phyloP scores from a whole-genome alignment of 768 basidiomycete species.

The Boletellus ananas region DNA sequence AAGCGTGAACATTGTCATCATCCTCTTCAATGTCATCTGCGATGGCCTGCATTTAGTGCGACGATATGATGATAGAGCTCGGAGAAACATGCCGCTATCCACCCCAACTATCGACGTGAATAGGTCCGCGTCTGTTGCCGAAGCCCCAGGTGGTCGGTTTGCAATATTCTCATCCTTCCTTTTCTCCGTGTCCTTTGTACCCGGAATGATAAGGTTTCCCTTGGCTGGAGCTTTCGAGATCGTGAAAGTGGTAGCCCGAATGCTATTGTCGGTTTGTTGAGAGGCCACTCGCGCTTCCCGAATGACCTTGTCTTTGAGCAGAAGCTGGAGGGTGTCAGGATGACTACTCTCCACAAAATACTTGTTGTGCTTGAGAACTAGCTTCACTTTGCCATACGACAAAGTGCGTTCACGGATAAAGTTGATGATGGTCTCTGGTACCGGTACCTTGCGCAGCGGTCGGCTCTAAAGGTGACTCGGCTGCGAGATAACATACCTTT shows the following conservation, averaged over 20 bases:
- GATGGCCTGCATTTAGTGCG: not conserved
- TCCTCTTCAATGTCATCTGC: conserved; percentile 96
- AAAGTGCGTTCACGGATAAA: conserved; percentile 92
- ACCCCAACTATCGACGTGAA: conserved; percentile 97
- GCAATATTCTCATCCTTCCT: conserved; percentile 58
- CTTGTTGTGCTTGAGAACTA: conserved; percentile 96
- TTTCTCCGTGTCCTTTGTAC: conserved; percentile 70
- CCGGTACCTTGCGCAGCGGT: conserved; percentile 64
- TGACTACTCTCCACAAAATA: conserved; percentile 96
- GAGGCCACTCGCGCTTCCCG: conserved; percentile 78
- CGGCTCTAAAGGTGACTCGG: not conserved
- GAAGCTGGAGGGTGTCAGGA: conserved; percentile 83
- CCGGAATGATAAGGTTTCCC: conserved; percentile 82
- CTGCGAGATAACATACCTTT: conserved; percentile 41
- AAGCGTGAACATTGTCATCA: conserved; percentile 95
- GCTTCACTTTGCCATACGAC: conserved; percentile 97
- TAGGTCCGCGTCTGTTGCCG: conserved; percentile 63
- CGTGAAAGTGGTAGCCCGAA: conserved; percentile 72
- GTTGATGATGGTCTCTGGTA: conserved; percentile 78
- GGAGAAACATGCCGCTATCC: conserved; percentile 61
- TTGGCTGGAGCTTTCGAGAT: conserved; percentile 79
- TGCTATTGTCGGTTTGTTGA: conserved; percentile 66
- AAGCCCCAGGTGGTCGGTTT: conserved; percentile 26
- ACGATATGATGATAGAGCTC: not conserved
- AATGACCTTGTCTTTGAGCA: conserved; percentile 84